Evolutionary conservation across 768 basidiomycete genomes (phyloP), one percentile per base, ranked within the genome.

Genomic region (Mycena rebaudengoi): DNA sequence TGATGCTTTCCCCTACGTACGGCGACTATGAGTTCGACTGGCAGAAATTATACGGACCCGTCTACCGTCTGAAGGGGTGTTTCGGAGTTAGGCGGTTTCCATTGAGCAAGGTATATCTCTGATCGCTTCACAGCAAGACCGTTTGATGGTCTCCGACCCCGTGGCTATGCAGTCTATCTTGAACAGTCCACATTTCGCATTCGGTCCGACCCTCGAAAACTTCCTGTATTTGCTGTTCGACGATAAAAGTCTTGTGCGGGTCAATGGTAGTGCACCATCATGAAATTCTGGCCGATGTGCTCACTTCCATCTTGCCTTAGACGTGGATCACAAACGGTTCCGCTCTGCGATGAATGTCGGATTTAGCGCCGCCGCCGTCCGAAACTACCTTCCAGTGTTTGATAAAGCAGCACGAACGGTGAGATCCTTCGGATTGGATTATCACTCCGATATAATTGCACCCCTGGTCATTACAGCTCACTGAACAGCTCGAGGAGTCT

Each of bases 11-110:
- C 4, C 51, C 25, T 0, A 21, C 33, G 2, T 64, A 59, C 29
- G 63, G 63, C 14, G 44, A 60, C 4, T 54, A 59, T 21, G 57
- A 64, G 35, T 64, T 64, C 25, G 18, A 53, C 12, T 64, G 63
- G 63, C 50, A 16, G 33, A 52, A 59, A 20, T 3, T 23, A 1
- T 64, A 52, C 20, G 63, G 63, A 18, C 28, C 44, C 2, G 33
- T 64, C 7, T 64, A 64, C 21, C 49, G 50, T 12, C 2, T 64
- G 3, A 64, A 41, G 18, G 63, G 53, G 13, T 63, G 54, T 11
- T 56, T 63, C 32, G 61, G 61, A 6, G 61, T 63, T 8, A 18
- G 54, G 2, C 12, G 14, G 18, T 37, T n/a, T 48, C 2, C 7
- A 14, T 39, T 20, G 32, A 18, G 30, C 7, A 30, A 3, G 14